phyloP scores from a whole-genome alignment of 1,139 yeast genomes.

The Hemisphaericaspora lyxosophila region DNA sequence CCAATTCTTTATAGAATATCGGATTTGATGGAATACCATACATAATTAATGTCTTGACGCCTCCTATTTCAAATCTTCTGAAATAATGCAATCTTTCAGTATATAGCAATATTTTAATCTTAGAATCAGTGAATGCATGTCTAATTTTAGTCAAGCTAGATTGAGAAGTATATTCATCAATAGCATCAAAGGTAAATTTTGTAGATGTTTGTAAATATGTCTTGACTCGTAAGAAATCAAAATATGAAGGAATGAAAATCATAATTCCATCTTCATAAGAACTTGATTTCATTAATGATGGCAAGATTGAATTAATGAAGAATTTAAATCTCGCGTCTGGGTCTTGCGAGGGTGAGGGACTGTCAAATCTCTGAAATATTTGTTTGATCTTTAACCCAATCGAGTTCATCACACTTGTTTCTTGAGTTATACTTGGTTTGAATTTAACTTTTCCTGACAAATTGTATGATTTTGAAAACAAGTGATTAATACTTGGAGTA shows the following conservation, averaged over 20 bases:
- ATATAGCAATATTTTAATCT: constrained; percentile 71
- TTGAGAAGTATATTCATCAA: constrained; percentile 80
- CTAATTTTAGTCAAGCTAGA: constrained; percentile 71
- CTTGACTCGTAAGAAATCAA: constrained; percentile 79
- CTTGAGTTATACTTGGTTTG: constrained; percentile 36
- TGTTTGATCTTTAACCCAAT: constrained; percentile 65
- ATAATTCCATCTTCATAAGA: constrained; percentile 73
- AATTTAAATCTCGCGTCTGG: constrained; percentile 80
- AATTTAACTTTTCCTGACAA: constrained; percentile 66
- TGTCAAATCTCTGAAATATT: constrained; percentile 67
- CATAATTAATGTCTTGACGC: constrained; percentile 81
- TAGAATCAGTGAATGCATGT: constrained; percentile 62
- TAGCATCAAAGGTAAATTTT: constrained; percentile 58
- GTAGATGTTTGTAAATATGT: constrained; percentile 68
- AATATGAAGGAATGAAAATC: constrained; percentile 80
- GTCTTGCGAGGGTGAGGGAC: constrained; percentile 58
- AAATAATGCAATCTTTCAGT: constrained; percentile 94
- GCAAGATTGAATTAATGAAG: constrained; percentile 71
- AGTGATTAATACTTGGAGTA: constrained; percentile 79
- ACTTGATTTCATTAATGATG: constrained; percentile 59
- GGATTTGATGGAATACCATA: constrained; percentile 89
- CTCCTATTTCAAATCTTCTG: constrained; percentile 78
- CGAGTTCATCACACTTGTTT: constrained; percentile 49
- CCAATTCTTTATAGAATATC: constrained; percentile 72
- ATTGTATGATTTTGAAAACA: constrained; percentile 60